A percentile compares a stretch with the other conserved stretches of the same genome.
These are phyloP conservation scores for Kuraishia cidri DNA, from an alignment of 805 yeast species.

Conservation along the genomic window DNA sequence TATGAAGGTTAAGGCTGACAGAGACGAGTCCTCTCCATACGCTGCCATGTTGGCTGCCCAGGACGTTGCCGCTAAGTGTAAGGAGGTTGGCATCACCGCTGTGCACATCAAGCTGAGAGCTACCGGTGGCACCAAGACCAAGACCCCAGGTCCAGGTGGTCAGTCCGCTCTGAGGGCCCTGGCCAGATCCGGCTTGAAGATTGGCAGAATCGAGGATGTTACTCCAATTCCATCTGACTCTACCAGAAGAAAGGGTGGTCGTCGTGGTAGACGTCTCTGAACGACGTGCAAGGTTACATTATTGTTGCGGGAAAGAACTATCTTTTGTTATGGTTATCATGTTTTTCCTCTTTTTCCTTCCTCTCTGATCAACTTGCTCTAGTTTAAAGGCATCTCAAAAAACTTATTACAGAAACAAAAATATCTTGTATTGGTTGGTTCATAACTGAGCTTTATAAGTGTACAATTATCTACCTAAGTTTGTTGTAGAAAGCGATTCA, in stretches of 20 bases:
- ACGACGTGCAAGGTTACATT: constrained; percentile 4
- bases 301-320: not conserved
- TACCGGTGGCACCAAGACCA: constrained; percentile 99
- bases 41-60: constrained; percentile 99
- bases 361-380: not conserved
- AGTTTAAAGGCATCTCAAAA: not conserved
- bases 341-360: no score
- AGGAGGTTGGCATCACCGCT: constrained; percentile 99
- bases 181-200: constrained; percentile 99
- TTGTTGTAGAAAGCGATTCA: no score
- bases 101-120: constrained; percentile 99
- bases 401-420: not conserved
- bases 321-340: no score
- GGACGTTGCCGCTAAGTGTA: constrained; percentile 98
- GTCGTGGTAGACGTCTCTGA: constrained; percentile 99
- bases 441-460: no score
- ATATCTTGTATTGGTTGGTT: no score
- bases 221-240: constrained; percentile 99
- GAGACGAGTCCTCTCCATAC: constrained; percentile 99
- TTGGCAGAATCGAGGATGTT: constrained; percentile 99
- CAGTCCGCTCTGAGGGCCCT: constrained; percentile 98
- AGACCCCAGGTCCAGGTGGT: constrained; percentile 99
- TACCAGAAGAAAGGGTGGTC: constrained; percentile 99
- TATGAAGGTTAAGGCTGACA: constrained; percentile 99
- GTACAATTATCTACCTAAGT: no score